Evolutionary conservation across 495 filamentous ascomycete genomes (phyloP).

Genomic region (Hypoxylon fuscum): DNA sequence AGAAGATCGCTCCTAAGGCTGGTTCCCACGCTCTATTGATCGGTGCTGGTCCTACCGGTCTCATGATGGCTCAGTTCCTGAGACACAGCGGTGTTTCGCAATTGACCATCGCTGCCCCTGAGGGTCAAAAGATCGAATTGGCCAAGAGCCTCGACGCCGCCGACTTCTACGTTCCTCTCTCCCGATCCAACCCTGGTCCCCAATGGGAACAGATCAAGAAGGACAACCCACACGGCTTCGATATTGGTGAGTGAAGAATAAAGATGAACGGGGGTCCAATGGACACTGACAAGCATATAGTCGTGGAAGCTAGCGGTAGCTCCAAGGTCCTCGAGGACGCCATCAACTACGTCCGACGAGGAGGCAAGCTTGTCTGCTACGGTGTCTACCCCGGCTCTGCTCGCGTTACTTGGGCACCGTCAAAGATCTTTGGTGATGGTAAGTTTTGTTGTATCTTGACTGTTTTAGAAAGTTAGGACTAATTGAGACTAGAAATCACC

Average conservation of each 20-base stretch:
- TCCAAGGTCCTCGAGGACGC: slow-evolving; percentile 73
- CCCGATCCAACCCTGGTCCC: slow-evolving; percentile 60
- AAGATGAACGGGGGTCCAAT: slow-evolving; percentile 40
- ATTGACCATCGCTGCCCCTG: slow-evolving; percentile 71
- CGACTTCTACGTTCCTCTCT: slow-evolving; percentile 71
- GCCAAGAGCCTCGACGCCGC: slow-evolving; percentile 73
- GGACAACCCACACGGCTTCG: slow-evolving; percentile 76
- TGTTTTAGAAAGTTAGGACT: slow-evolving; percentile 46
- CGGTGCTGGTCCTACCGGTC: slow-evolving; percentile 74
- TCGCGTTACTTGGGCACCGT: slow-evolving; percentile 70
- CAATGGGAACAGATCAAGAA: slow-evolving; percentile 70
- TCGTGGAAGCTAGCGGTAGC: slow-evolving; percentile 68
- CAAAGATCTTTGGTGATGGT: slow-evolving; percentile 66
- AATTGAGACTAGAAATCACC: slow-evolving; percentile 63
- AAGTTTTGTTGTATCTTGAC: slow-evolving; percentile 9
- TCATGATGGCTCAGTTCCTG: slow-evolving; percentile 53
- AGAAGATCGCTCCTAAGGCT: slow-evolving; percentile 75
- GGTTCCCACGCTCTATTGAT: slow-evolving; percentile 73
- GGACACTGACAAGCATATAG: slow-evolving; percentile 33
- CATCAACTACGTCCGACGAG: slow-evolving; percentile 73
- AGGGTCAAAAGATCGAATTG: slow-evolving; percentile 74
- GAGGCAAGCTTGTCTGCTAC: slow-evolving; percentile 75
- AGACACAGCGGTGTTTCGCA: slow-evolving; percentile 69
- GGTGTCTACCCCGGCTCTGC: slow-evolving; percentile 68
- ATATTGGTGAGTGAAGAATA: slow-evolving; percentile 60